Percentiles rank a stretch among this genome's conserved stretches.
These are phyloP conservation scores for Phyllosticta paracitricarpa DNA, from an alignment of 2,329 filamentous ascomycete species.

Conservation along the genomic window DNA sequence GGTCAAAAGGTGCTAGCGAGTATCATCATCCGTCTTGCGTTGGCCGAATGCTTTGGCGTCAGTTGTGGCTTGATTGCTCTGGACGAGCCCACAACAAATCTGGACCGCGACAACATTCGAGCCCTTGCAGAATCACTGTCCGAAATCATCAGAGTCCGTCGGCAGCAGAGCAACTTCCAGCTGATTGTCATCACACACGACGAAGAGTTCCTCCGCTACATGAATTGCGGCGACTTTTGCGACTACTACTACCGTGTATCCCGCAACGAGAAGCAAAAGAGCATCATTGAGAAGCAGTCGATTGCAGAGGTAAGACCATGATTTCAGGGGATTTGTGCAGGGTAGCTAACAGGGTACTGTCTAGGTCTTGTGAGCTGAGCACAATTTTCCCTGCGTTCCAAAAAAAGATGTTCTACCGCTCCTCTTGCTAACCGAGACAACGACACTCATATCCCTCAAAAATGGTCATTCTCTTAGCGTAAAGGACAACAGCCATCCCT, in stretches of 20 bases:
- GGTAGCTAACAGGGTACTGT: background rate
- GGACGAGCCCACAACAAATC: conserved; percentile 94
- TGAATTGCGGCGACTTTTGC: conserved; percentile 88
- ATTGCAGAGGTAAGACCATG: conserved; percentile 28
- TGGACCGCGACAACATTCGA: conserved; percentile 90
- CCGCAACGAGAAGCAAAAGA: conserved; percentile 77
- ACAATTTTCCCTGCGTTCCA: background rate
- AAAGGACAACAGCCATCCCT: background rate
- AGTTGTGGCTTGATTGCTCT: conserved; percentile 95
- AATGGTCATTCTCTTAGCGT: background rate
- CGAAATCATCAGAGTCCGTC: conserved; percentile 73
- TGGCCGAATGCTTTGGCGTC: conserved; percentile 92
- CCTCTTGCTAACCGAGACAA: background rate
- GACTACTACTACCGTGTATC: conserved; percentile 86
- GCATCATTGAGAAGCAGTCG: conserved; percentile 60
- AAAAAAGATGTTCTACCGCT: background rate
- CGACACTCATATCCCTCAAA: background rate
- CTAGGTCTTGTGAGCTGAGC: conserved; percentile 1
- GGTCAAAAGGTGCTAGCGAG: conserved; percentile 93
- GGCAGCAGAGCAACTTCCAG: conserved; percentile 89
- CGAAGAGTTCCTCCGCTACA: conserved; percentile 85
- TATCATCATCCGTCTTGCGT: conserved; percentile 92
- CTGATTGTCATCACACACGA: conserved; percentile 98
- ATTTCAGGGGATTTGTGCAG: background rate
- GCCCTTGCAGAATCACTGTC: conserved; percentile 77